phyloP scores from a whole-genome alignment of 805 yeast species.

The Kregervanrija delftensis region DNA sequence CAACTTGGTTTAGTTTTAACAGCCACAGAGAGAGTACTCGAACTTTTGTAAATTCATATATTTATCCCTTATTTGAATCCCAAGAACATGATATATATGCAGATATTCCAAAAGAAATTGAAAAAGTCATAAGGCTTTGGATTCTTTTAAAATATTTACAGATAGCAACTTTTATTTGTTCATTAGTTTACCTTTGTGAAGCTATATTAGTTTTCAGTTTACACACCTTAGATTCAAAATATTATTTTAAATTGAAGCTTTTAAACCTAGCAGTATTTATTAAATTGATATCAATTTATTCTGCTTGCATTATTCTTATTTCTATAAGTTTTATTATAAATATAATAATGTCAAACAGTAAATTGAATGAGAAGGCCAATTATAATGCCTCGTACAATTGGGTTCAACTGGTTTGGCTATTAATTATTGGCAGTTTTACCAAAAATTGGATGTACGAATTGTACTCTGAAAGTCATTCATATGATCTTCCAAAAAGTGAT shows the following conservation, averaged over 20 bases:
- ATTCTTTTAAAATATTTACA: constrained; percentile 1
- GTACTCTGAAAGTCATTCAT: no score
- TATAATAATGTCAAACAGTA: not conserved
- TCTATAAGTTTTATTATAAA: not conserved
- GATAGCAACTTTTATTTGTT: constrained; percentile 3
- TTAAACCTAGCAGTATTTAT: not conserved
- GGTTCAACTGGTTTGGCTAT: constrained; percentile 1
- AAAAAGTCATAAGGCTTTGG: constrained; percentile 4
- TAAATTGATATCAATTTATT: not conserved
- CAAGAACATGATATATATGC: constrained; percentile 1
- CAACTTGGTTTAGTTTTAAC: not conserved
- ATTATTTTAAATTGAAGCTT: not conserved
- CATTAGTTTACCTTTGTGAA: not conserved
- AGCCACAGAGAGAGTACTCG: not conserved
- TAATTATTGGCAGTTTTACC: not conserved
- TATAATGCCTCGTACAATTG: constrained; percentile 2
- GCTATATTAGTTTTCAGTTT: not conserved
- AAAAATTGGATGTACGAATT: not conserved
- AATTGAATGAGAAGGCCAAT: constrained; percentile 2
- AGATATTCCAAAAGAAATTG: constrained; percentile 2
- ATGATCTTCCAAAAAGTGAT: not conserved
- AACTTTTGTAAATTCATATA: constrained; percentile 6
- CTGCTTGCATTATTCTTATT: not conserved
- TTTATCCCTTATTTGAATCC: constrained; percentile 9
- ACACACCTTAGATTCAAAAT: not conserved